A percentile compares a stretch with the other conserved stretches of the same genome.
These are phyloP conservation scores for Hypholoma fasciculare DNA, from an alignment of 768 basidiomycete species.

Conservation along the genomic window DNA sequence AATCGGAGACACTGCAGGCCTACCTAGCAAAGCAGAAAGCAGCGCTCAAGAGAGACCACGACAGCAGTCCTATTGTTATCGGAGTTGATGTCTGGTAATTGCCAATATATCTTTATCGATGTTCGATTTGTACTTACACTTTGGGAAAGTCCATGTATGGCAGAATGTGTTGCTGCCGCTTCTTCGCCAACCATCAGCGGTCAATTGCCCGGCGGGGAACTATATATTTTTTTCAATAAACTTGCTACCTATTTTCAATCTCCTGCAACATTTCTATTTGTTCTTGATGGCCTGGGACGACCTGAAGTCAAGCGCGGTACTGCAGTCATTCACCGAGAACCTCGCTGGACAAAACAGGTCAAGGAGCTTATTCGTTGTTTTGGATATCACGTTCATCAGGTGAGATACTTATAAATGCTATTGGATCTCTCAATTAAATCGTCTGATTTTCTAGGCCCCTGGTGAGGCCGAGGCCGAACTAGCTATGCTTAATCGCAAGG, in stretches of 20 bases:
- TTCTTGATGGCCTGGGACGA: not conserved
- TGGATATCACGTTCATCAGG: slow-evolving; percentile 9
- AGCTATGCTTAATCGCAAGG: slow-evolving; percentile 1
- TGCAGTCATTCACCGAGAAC: not conserved
- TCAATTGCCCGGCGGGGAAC: not conserved
- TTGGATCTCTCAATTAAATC: too few species aligned
- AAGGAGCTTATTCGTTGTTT: slow-evolving; percentile 5
- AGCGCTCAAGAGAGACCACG: not conserved
- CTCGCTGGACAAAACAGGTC: not conserved
- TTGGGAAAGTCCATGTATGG: not conserved
- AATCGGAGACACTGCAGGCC: not conserved
- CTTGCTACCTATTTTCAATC: not conserved
- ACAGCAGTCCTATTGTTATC: not conserved
- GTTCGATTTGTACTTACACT: not conserved
- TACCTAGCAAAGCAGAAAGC: not conserved
- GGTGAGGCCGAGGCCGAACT: slow-evolving; percentile 20
- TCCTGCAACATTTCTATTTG: not conserved
- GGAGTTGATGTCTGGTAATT: not conserved
- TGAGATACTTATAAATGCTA: too few species aligned
- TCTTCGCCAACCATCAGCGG: not conserved
- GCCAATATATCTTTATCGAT: not conserved
- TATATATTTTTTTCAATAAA: not conserved
- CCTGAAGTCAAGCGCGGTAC: not conserved
- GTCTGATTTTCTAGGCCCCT: too few species aligned
- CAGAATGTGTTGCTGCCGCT: not conserved